phyloP scores from a whole-genome alignment of 176 grass and related monocot species.

The Oryza glumipatula region DNA sequence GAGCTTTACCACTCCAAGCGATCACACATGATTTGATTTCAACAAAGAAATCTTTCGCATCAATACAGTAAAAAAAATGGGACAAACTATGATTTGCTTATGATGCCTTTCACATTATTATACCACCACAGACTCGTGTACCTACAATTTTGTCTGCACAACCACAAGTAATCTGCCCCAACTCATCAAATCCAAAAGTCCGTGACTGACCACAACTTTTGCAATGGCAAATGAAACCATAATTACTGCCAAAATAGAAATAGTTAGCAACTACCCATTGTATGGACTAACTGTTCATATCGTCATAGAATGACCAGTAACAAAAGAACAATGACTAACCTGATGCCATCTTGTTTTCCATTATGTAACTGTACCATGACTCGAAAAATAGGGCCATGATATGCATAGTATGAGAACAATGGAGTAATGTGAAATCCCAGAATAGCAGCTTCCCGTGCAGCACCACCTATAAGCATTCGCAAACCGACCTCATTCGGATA shows the following conservation, averaged over 20 bases:
- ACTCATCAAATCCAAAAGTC: slow-evolving; percentile 83
- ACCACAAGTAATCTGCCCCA: slow-evolving; percentile 75
- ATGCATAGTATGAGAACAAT: slow-evolving; percentile 88
- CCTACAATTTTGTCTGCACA: slow-evolving; percentile 72
- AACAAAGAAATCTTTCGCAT: background rate
- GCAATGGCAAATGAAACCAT: slow-evolving; percentile 89
- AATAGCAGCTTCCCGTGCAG: slow-evolving; percentile 75
- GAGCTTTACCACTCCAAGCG: background rate
- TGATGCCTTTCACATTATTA: background rate
- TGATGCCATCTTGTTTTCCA: slow-evolving; percentile 70
- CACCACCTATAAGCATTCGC: slow-evolving; percentile 95
- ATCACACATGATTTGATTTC: background rate
- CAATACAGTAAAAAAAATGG: background rate
- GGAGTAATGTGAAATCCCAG: slow-evolving; percentile 85
- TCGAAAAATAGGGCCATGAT: slow-evolving; percentile 80
- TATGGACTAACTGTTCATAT: background rate
- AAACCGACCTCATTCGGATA: slow-evolving; percentile 95
- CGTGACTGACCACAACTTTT: slow-evolving; percentile 78
- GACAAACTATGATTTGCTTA: background rate
- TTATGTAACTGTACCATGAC: slow-evolving; percentile 66
- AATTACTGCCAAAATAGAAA: slow-evolving; percentile 63
- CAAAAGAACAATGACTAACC: slow-evolving; percentile 53
- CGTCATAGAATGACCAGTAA: slow-evolving; percentile 20
- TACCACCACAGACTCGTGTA: slow-evolving; percentile 29
- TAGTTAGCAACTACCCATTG: slow-evolving; percentile 13